These are phyloP conservation scores for Cardamine chenopodiifolia DNA, from an alignment of 345 rosid species.

Conservation along the genomic window DNA sequence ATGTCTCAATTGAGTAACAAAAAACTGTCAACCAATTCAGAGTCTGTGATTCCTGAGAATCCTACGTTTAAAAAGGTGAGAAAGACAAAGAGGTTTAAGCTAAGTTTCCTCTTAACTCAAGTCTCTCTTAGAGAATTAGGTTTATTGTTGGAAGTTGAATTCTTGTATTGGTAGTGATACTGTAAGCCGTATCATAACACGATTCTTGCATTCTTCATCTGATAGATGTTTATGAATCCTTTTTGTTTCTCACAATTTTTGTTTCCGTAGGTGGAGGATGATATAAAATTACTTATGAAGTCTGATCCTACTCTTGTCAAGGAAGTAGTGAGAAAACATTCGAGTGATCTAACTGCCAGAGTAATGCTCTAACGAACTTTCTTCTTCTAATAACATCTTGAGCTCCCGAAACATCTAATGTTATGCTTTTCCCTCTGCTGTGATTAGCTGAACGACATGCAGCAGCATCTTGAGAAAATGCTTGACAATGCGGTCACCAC, in stretches of 20 bases:
- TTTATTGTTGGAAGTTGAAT: too few relatives aligned
- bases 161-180: too few relatives aligned
- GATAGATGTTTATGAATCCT: slow-evolving; percentile 14
- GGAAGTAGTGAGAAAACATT: slow-evolving; percentile 18
- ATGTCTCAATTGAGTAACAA: slow-evolving; percentile 22
- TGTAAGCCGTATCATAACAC: too few relatives aligned
- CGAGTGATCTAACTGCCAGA: slow-evolving; percentile 19
- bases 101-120: too few relatives aligned
- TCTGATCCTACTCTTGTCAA: slow-evolving; percentile 34
- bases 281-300: slow-evolving; percentile 23
- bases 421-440: slow-evolving; percentile 22
- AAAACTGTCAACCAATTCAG: slow-evolving; percentile 2
- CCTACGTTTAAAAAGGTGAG: slow-evolving; percentile 23
- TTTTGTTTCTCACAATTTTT: too few relatives aligned
- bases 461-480: slow-evolving; percentile 35
- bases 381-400: slow-evolving; percentile 5
- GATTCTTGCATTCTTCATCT: neutral
- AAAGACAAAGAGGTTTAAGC: neutral
- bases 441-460: slow-evolving; percentile 30
- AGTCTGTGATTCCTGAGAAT: slow-evolving; percentile 1
- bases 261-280: slow-evolving; percentile 27
- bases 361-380: slow-evolving; percentile 19
- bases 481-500: slow-evolving; percentile 34
- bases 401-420: slow-evolving; percentile 13
- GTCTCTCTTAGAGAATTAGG: too few relatives aligned